Conservation (phyloP, 306 rosid genomes). For the Rosa chinensis region DNA sequence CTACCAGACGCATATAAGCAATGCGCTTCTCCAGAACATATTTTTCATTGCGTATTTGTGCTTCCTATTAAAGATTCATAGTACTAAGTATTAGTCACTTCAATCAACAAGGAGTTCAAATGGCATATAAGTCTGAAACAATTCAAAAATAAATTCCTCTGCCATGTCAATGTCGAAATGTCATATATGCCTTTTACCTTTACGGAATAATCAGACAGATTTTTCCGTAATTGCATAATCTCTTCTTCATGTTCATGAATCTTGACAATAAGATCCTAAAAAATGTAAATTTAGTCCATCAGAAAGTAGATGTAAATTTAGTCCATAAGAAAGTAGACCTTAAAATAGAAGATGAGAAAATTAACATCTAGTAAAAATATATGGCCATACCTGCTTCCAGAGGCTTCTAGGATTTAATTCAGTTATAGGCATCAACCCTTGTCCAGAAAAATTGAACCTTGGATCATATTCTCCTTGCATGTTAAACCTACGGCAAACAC, state of each 20-base stretch:
- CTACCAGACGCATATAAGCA: slow-evolving; percentile 93
- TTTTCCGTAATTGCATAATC: slow-evolving; percentile 74
- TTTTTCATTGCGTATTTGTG: slow-evolving; percentile 85
- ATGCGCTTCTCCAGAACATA: slow-evolving; percentile 95
- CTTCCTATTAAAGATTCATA: slow-evolving; percentile 44
- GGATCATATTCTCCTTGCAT: slow-evolving; percentile 62
- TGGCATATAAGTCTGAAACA: slow-evolving; percentile 14
- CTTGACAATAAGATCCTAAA: slow-evolving; percentile 66
- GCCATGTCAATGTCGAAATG: slow-evolving; percentile 17
- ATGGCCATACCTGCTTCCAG: slow-evolving; percentile 73
- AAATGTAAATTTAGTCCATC: slow-evolving; percentile 26
- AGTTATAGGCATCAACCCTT: slow-evolving; percentile 62
- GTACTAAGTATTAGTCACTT: slow-evolving; percentile 23
- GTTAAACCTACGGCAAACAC: slow-evolving; percentile 50
- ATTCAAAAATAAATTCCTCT: neutral
- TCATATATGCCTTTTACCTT: slow-evolving; percentile 51
- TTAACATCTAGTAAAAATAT: slow-evolving; percentile 17
- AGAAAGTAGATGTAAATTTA: slow-evolving; percentile 11
- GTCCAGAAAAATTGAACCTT: slow-evolving; percentile 49
- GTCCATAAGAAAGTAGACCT: slow-evolving; percentile 25
- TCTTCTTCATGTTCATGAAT: slow-evolving; percentile 82
- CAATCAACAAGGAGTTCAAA: neutral
- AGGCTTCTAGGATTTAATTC: slow-evolving; percentile 55
- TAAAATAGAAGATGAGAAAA: neutral
- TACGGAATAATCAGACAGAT: slow-evolving; percentile 81